Conservation (phyloP, 2,329 filamentous ascomycete genomes). For the Epichloe gansuensis region DNA sequence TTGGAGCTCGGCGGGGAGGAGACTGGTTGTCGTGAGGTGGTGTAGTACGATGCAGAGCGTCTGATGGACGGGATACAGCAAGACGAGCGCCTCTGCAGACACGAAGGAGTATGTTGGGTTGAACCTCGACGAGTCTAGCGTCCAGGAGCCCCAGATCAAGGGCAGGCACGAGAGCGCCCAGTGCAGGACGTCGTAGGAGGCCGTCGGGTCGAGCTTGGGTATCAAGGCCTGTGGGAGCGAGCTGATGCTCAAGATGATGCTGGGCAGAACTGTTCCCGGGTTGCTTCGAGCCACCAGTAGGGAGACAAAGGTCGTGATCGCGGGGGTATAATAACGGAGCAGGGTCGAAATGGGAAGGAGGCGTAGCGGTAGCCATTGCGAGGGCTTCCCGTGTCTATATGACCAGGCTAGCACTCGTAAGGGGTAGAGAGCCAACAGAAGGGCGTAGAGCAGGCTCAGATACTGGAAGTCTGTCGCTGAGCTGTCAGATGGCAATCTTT, state of each 20-base stretch:
- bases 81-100: slow-evolving; percentile 42
- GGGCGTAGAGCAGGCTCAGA: slow-evolving; percentile 22
- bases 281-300: slow-evolving; percentile 57
- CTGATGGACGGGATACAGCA: slow-evolving; percentile 76
- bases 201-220: slow-evolving; percentile 45
- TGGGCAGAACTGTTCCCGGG: slow-evolving; percentile 55
- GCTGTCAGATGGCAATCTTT: not conserved
- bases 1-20: slow-evolving; percentile 78
- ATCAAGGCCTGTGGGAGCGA: slow-evolving; percentile 64
- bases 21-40: slow-evolving; percentile 76
- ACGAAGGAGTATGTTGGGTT: slow-evolving; percentile 23
- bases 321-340: slow-evolving; percentile 82
- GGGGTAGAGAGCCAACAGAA: slow-evolving; percentile 44
- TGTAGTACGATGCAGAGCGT: slow-evolving; percentile 61
- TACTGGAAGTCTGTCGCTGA: slow-evolving; percentile 30
- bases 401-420: slow-evolving; percentile 42
- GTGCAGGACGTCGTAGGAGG: slow-evolving; percentile 55
- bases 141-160: slow-evolving; percentile 26
- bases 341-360: slow-evolving; percentile 73
- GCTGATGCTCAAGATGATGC: slow-evolving; percentile 69
- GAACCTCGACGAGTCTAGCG: slow-evolving; percentile 24
- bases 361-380: slow-evolving; percentile 28
- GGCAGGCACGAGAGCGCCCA: slow-evolving; percentile 70
- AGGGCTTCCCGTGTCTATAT: slow-evolving; percentile 26
- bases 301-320: slow-evolving; percentile 65